phyloP scores from a whole-genome alignment of 1,284 basidiomycete species.

The Blastosporella zonata region DNA sequence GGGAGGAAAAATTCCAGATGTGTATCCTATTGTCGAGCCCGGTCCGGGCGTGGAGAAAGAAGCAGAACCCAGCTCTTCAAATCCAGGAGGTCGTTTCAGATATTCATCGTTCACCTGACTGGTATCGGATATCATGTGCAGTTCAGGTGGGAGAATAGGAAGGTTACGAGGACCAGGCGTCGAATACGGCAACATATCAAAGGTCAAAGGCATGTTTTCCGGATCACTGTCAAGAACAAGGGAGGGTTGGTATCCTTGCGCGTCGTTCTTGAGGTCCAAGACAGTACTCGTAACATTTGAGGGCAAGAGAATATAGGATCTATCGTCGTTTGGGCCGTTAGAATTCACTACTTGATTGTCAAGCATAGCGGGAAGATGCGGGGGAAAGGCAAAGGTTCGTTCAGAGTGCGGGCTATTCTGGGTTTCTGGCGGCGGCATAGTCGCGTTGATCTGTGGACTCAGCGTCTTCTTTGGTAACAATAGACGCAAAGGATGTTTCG shows the following conservation, averaged over 20 bases:
- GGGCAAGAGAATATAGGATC: neutral
- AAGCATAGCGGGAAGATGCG: neutral
- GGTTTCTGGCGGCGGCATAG: neutral
- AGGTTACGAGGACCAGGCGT: conserved; percentile 7
- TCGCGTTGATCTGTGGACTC: neutral
- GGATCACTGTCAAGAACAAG: neutral
- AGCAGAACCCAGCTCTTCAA: conserved; percentile 11
- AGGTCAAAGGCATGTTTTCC: neutral
- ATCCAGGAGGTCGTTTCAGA: neutral
- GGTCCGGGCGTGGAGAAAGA: conserved; percentile 28
- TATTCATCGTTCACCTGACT: neutral
- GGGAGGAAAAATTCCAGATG: neutral
- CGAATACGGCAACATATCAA: conserved; percentile 7
- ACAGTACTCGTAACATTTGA: neutral
- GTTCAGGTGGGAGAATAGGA: neutral
- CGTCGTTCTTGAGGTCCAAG: neutral
- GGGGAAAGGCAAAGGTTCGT: conserved; percentile 19
- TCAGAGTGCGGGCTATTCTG: conserved; percentile 1
- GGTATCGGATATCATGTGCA: too few relatives aligned
- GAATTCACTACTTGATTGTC: neutral
- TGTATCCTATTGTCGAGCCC: conserved; percentile 11
- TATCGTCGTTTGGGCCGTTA: neutral
- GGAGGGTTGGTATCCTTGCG: neutral
- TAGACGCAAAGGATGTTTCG: conserved; percentile 36
- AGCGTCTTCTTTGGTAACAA: conserved; percentile 26